Evolutionary conservation across 1,284 basidiomycete genomes (phyloP).

Genomic region (Cryptococcus sp.): DNA sequence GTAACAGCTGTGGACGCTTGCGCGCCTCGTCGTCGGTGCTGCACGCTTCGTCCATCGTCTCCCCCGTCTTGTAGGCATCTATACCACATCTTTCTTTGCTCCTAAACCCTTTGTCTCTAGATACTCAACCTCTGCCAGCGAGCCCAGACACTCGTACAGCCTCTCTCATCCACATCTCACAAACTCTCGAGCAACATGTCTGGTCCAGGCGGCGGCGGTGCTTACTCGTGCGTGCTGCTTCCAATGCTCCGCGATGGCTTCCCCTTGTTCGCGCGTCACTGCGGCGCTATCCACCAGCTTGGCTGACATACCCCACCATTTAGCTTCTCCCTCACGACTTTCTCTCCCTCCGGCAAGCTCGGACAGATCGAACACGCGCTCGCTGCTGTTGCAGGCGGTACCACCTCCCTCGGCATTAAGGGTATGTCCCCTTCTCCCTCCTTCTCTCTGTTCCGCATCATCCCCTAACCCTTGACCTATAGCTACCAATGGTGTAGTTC

Average conservation of each 20-base stretch:
- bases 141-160: no score
- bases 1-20: background rate
- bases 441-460: background rate
- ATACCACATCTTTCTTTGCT: no score
- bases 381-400: constrained; percentile 93
- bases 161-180: no score
- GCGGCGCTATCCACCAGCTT: background rate
- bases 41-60: no score
- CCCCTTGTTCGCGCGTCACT: background rate
- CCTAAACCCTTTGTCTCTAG: no score
- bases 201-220: constrained; percentile 49
- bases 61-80: no score
- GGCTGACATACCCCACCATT: background rate
- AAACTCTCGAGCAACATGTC: constrained; percentile 31
- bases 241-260: background rate
- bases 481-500: constrained; percentile 98
- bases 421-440: constrained; percentile 57
- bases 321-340: constrained; percentile 98
- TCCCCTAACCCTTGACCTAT: constrained; percentile 5
- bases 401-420: constrained; percentile 97
- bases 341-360: constrained; percentile 96
- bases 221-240: constrained; percentile 47
- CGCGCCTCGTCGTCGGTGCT: no score
- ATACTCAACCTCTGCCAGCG: no score
- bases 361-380: constrained; percentile 99